Conservation (phyloP, 345 rosid species). For the Anacardium occidentale region DNA sequence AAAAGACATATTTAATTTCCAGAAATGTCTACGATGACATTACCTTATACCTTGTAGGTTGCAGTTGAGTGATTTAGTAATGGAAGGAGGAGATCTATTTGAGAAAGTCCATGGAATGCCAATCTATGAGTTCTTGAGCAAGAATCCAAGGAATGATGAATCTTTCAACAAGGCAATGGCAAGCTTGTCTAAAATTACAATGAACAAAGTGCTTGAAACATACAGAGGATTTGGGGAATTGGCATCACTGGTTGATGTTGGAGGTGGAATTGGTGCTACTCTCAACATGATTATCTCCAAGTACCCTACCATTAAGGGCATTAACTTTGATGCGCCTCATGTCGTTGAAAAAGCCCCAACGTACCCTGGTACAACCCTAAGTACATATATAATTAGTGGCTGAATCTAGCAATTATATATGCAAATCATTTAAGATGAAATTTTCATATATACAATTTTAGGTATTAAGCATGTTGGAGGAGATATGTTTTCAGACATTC, state of each 20-base stretch:
- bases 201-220: slow-evolving; percentile 14
- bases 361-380: slow-evolving; percentile 18
- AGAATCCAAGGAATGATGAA: slow-evolving; percentile 4
- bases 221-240: slow-evolving; percentile 27
- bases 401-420: too few species aligned
- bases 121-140: slow-evolving; percentile 2
- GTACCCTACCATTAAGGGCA: slow-evolving; percentile 24
- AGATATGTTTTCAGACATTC: too few species aligned
- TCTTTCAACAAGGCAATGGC: slow-evolving; percentile 18
- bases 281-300: slow-evolving; percentile 25
- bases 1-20: too few species aligned
- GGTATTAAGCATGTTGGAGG: background rate
- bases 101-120: slow-evolving; percentile 20
- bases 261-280: slow-evolving; percentile 18
- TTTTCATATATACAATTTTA: too few species aligned
- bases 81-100: slow-evolving; percentile 25
- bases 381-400: too few species aligned
- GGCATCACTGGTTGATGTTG: slow-evolving; percentile 16
- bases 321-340: slow-evolving; percentile 25
- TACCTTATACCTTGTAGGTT: too few species aligned
- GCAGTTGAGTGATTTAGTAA: slow-evolving; percentile 21
- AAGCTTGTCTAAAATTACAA: background rate
- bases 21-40: too few species aligned
- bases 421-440: too few species aligned
- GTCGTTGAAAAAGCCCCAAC: slow-evolving; percentile 17